Base-by-base conservation (phyloP, 1,284 basidiomycete species). In the Tremellales sp. region DNA sequence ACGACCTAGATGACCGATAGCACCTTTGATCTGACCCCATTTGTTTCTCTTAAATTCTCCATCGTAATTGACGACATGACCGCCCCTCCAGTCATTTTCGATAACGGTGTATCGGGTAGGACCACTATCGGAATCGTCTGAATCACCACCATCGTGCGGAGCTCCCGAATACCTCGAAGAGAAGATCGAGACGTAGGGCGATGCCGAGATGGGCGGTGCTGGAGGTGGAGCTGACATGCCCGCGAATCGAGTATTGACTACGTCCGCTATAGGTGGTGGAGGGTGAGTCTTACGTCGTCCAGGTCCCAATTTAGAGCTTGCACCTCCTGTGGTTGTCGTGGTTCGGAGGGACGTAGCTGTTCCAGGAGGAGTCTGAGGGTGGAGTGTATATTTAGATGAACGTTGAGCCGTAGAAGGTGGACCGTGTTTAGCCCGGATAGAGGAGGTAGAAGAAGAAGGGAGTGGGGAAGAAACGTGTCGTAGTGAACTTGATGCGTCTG, bases 1-100 rank as follows among this genome's bases (percentile, higher is more conserved):
- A 15, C 29, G 29, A 15, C 29, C 29, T 8, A 31, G 29, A 31
- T 31, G 29, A 8, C 29, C 29, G 29, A 31, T 31, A 8, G 29
- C 29, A 31, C 29, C 29, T 31, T 46, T 54, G 33, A 53, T 23
- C 21, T 43, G 26, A 12, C 33, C 43, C 53, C 49, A 51, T 35
- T 51, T 54, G 33, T 54, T 54, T 33, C 47, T 48, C 29, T 45
- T 37, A 21, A 17, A 15, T 7, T 17, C 26, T 31, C 10, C 10
- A 31, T 31, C 29, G 15, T 8, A 8, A 8, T 31, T 31, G 13
- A 62, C 53, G 3, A 60, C 52, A 42, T 55, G 45, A 12, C 56
- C 54, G 4, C 63, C 56, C 46, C 59, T 45, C 65, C 65, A 69
- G 43, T 69, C 61, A 50, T 67, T 66, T 45, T 66, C 60, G 36